Conservation (phyloP, 805 yeast genomes). For the Nakazawaea siamensis region DNA sequence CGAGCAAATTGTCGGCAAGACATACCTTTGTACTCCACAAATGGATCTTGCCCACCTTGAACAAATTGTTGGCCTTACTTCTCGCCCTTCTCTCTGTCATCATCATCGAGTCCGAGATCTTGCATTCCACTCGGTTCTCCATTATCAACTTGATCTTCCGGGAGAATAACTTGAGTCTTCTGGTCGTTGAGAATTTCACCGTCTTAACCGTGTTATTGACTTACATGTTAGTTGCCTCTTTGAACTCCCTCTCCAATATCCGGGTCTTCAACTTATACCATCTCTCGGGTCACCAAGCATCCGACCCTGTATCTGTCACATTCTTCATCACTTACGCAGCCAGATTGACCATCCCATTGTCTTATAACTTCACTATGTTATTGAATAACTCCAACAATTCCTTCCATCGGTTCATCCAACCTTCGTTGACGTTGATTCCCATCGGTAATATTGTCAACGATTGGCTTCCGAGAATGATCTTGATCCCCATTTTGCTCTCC, state of each 20-base stretch:
- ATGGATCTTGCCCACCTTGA: conserved; percentile 35
- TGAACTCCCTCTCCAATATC: conserved; percentile 57
- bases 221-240: conserved; percentile 63
- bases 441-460: conserved; percentile 65
- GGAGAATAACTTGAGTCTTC: conserved; percentile 15
- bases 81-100: conserved; percentile 39
- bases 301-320: conserved; percentile 68
- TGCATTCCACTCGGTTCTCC: conserved; percentile 62
- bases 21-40: conserved; percentile 32
- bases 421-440: conserved; percentile 67
- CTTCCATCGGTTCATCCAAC: conserved; percentile 70
- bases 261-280: conserved; percentile 72
- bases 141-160: conserved; percentile 40
- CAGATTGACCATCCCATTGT: conserved; percentile 73
- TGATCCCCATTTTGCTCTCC: conserved; percentile 63
- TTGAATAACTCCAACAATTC: conserved; percentile 28
- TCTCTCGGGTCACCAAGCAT: conserved; percentile 52
- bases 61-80: conserved; percentile 33
- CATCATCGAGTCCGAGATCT: conserved; percentile 64
- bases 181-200: conserved; percentile 25
- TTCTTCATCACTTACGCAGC: conserved; percentile 78
- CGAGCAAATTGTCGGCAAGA: conserved; percentile 28
- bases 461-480: conserved; percentile 65
- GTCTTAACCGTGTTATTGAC: conserved; percentile 39
- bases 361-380: conserved; percentile 69